A percentile compares a stretch with the other conserved stretches of the same genome.
Conservation (phyloP, 2,329 filamentous ascomycete genomes). For the Phialocephala subalpina region DNA sequence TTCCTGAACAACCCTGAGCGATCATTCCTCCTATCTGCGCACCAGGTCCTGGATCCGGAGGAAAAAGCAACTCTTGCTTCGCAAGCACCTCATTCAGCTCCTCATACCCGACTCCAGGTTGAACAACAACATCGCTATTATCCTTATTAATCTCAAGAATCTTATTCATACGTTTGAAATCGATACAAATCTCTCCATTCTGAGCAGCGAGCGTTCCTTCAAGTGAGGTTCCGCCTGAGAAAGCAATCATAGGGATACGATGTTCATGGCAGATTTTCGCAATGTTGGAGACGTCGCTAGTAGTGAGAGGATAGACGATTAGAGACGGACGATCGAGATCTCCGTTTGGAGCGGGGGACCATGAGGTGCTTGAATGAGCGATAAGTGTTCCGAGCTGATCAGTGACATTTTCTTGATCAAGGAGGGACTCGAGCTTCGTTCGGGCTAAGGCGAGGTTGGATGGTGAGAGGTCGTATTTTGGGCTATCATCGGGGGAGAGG, state of each 20-base stretch:
- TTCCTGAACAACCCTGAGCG: slow-evolving; percentile 79
- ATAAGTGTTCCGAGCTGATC: background rate
- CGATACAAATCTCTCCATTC: slow-evolving; percentile 85
- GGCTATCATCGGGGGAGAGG: background rate
- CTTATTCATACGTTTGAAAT: slow-evolving; percentile 86
- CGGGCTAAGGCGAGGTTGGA: background rate
- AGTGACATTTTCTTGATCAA: background rate
- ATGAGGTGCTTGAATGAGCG: background rate
- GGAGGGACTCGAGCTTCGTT: background rate
- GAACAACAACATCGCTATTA: slow-evolving; percentile 91
- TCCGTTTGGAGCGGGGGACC: background rate
- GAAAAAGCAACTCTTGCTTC: slow-evolving; percentile 83
- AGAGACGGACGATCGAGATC: background rate
- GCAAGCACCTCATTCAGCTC: slow-evolving; percentile 77
- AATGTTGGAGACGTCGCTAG: slow-evolving; percentile 65
- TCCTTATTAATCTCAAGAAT: slow-evolving; percentile 81
- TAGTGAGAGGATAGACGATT: slow-evolving; percentile 42
- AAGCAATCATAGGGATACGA: slow-evolving; percentile 81
- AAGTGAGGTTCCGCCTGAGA: slow-evolving; percentile 84
- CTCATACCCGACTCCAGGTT: slow-evolving; percentile 89
- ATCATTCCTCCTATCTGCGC: slow-evolving; percentile 86
- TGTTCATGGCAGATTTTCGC: slow-evolving; percentile 78
- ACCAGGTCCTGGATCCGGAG: slow-evolving; percentile 76
- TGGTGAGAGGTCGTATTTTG: background rate
- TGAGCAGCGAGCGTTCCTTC: slow-evolving; percentile 92